Evolutionary conservation across 371 early-diverging fungal species (phyloP), one percentile per base, ranked within the genome.

Genomic region (Apophysomyces trapeziformis): DNA sequence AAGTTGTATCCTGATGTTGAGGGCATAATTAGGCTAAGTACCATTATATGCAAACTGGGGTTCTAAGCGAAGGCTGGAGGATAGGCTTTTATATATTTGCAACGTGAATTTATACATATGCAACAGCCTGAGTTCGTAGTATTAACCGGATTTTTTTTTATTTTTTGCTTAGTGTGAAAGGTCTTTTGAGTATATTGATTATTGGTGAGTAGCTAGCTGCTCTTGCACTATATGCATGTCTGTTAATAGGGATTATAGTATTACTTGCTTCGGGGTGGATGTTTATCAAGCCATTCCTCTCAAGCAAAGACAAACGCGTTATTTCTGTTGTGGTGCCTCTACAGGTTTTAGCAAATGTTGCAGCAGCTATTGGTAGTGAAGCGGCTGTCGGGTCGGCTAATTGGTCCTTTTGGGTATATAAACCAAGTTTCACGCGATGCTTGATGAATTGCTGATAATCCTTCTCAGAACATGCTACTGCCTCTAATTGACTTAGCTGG

Each of bases 181-280:
- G 85, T 3, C 71, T 82, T 6, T 70, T 87, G 9, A 83, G 85
- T 59, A 77, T 87, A n/a, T 73, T 87, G 8, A 84, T 87, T 59
- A 84, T 87, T 46, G 81, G 79, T 74, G 67, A 65, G 67, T 26
- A 56, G 36, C 12, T 56, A 35, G 26, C 1, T 11, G 41, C 36
- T n/a, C 18, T 0, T 6, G 18, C 4, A 47, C 47, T 13, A 54
- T 18, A 5, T 26, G 32, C 32, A 26, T 26, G 32, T 26, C 13
- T 41, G 13, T 16, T 6, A 38, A 18, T 7, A 6, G 0, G 9
- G 14, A 32, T 58, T 12, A 37, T 47, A 79, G 80, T 83, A 1
- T 60, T 87, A 37, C 73, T 87, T 36, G 85, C 85, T 3, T 87
- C 87, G 12, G 87, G 87, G 21, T 87, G 85, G 84, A 84, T 84